Percentiles rank a stretch among this genome's conserved stretches.
phyloP scores from a whole-genome alignment of 2,329 filamentous ascomycete genomes.

The Botrytis fabae region DNA sequence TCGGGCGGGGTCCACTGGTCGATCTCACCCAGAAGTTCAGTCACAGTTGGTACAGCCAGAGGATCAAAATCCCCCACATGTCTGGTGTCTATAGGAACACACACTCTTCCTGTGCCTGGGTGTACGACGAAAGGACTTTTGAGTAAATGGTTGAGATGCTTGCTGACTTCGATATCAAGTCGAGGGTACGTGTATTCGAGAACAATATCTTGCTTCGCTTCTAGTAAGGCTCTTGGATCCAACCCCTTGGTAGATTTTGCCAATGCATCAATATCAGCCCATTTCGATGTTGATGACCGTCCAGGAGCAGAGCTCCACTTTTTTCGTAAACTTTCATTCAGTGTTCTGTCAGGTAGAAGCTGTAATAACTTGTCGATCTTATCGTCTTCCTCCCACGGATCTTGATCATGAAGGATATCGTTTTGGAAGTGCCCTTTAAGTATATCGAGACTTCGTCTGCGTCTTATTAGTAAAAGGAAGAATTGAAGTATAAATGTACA shows the following conservation, averaged over 20 bases:
- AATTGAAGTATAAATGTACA: slow-evolving; percentile 35
- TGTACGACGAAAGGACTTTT: slow-evolving; percentile 97
- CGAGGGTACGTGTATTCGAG: slow-evolving; percentile 97
- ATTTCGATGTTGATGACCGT: slow-evolving; percentile 77
- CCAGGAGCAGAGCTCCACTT: slow-evolving; percentile 88
- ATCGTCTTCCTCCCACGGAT: slow-evolving; percentile 74
- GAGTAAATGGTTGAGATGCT: slow-evolving; percentile 96
- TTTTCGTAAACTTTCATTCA: slow-evolving; percentile 77
- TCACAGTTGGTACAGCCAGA: slow-evolving; percentile 83
- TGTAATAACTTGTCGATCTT: slow-evolving; percentile 76
- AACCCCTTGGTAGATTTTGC: slow-evolving; percentile 75
- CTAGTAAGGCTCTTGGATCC: slow-evolving; percentile 71
- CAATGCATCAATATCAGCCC: slow-evolving; percentile 87
- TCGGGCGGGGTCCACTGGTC: slow-evolving; percentile 68
- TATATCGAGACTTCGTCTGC: slow-evolving; percentile 77
- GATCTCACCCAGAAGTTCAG: slow-evolving; percentile 78
- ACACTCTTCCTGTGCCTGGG: slow-evolving; percentile 89
- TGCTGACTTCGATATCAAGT: slow-evolving; percentile 94
- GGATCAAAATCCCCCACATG: slow-evolving; percentile 83
- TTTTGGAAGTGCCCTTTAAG: slow-evolving; percentile 81
- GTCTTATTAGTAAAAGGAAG: slow-evolving; percentile 21
- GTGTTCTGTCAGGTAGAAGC: slow-evolving; percentile 77
- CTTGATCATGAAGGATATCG: slow-evolving; percentile 79
- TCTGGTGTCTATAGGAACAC: slow-evolving; percentile 84
- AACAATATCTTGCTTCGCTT: slow-evolving; percentile 94